Base-by-base conservation (phyloP, 352 stramenopile species). In the Lagenidium giganteum region DNA sequence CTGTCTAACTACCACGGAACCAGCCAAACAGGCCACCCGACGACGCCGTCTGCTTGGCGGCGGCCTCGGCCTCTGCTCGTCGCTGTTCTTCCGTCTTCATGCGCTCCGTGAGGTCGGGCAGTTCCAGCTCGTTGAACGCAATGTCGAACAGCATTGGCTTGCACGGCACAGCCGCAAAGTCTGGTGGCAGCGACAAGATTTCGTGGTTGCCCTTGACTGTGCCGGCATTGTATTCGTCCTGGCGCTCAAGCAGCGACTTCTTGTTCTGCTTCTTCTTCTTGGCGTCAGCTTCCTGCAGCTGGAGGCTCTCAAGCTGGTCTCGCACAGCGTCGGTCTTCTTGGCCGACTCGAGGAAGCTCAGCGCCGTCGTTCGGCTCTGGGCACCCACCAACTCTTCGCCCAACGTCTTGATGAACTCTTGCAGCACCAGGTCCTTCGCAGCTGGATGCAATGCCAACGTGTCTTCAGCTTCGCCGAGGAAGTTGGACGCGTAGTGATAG, bases 111-210 rank as follows among this genome's bases (percentile, higher is more conserved):
- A 93, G 73, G 41, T 88, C 73, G 3, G 80, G 80, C 38, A 89
- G 77, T 49, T 85, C 74, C 32, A 93, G 64, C 59, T 88, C 80
- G 41, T 84, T 87, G 47, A 88, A 87, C 29, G 80, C 77, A 41
- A 89, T 65, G 48, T 93, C 80, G 35, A 93, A 90, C 8, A 93
- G 63, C 47, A 93, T 61, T 12, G 80, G 80, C 61, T 93, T 93
- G 67, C 61, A 79, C 21, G 77, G 66, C 8, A 89, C 52, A 11
- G 80, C 57, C 39, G 63, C 63, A 42, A 90, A 84, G 40, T 72
- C 59, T 3, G 80, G 80, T 14, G 73, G 75, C 22, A 89, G 56
- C 41, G 67, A 66, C 32, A 93, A 54, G 23, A 93, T 54, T 44
- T 88, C 76, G 51, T 71, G 70, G 17, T 70, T 42, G n/a, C 63